Conservation (phyloP, 176 grass and related monocot genomes). For the Paspalum notatum region DNA sequence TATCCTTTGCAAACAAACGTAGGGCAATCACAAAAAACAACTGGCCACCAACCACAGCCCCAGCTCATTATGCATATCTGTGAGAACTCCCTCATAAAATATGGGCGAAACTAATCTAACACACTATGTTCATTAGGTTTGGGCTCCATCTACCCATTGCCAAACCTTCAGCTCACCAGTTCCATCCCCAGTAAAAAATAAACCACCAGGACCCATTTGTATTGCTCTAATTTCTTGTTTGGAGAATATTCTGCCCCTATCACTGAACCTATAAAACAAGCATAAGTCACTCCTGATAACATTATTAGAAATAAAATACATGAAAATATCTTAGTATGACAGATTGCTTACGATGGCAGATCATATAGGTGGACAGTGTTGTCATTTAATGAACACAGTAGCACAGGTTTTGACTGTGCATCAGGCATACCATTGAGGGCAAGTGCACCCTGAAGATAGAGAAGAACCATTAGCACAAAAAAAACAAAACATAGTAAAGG, state of each 20-base stretch:
- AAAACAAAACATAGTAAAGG: constrained; percentile 10
- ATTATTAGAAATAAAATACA: constrained; percentile 23
- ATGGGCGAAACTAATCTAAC: constrained; percentile 51
- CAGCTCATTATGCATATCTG: constrained; percentile 48
- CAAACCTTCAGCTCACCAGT: constrained; percentile 95
- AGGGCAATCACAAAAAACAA: constrained; percentile 37
- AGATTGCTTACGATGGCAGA: constrained; percentile 86
- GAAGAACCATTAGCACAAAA: constrained; percentile 32
- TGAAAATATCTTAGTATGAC: constrained; percentile 23
- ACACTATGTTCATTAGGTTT: constrained; percentile 56
- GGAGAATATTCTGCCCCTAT: constrained; percentile 83
- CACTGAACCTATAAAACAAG: constrained; percentile 71
- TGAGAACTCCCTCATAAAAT: constrained; percentile 51
- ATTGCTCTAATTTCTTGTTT: constrained; percentile 87
- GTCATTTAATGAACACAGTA: constrained; percentile 90
- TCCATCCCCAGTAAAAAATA: constrained; percentile 97
- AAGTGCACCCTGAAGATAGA: constrained; percentile 70
- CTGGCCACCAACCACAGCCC: constrained; percentile 33
- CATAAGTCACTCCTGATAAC: constrained; percentile 14
- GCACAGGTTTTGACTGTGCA: constrained; percentile 80
- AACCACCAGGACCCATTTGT: constrained; percentile 73
- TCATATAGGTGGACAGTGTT: constrained; percentile 82
- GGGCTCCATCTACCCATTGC: constrained; percentile 64
- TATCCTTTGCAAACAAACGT: constrained; percentile 40
- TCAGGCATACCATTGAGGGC: constrained; percentile 82